These are phyloP conservation scores for Zanthoxylum bungeanum DNA, from an alignment of 345 rosid species.

Conservation along the genomic window DNA sequence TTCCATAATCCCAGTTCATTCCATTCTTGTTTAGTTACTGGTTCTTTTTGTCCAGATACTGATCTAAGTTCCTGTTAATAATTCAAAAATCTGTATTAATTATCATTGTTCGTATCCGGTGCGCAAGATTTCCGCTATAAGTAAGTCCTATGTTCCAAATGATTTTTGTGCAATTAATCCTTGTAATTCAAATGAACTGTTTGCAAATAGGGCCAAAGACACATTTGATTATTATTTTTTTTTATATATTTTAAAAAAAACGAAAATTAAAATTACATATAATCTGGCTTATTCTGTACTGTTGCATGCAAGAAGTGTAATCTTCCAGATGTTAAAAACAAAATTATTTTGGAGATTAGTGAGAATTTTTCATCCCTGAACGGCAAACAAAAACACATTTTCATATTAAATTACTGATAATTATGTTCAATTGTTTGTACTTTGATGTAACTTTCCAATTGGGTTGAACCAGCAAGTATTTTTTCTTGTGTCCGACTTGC, in stretches of 20 bases:
- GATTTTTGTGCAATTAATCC: constrained; percentile 3
- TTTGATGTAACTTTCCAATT: not conserved
- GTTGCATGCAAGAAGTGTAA: not conserved
- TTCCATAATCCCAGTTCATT: constrained; percentile 13
- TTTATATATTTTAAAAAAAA: too few relatives aligned
- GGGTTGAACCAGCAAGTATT: not conserved
- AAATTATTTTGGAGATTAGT: not conserved
- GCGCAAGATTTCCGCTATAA: too few relatives aligned
- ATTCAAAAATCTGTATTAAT: not conserved
- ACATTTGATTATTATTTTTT: not conserved
- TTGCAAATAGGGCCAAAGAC: not conserved
- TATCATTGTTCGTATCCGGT: too few relatives aligned
- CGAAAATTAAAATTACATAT: too few relatives aligned
- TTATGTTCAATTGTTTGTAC: not conserved
- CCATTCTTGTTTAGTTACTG: not conserved
- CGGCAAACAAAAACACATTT: not conserved
- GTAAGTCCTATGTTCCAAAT: too few relatives aligned
- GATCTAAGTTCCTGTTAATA: not conserved
- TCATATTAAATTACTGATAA: not conserved
- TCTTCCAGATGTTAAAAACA: constrained; percentile 1
- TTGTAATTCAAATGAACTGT: constrained; percentile 11
- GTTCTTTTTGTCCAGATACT: not conserved
- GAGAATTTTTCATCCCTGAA: not conserved
- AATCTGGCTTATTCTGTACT: not conserved
- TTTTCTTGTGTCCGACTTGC: not conserved